Percentiles rank a stretch among this genome's conserved stretches.
Conservation (phyloP, 2,329 filamentous ascomycete genomes). For the Meredithiella fracta region DNA sequence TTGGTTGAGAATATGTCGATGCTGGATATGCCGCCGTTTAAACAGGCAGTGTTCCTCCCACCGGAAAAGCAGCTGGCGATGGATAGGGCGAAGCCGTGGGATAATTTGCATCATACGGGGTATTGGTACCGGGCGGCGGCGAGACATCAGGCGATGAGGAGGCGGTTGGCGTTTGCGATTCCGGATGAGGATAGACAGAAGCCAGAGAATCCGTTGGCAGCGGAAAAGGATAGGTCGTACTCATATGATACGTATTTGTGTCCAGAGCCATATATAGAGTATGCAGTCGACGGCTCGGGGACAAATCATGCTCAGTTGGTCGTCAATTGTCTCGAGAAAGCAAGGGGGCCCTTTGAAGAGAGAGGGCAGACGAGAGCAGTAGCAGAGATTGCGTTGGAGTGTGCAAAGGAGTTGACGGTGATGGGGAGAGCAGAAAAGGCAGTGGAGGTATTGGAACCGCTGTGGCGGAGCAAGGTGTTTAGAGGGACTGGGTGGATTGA, state of each 20-base stretch:
- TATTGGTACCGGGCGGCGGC: conserved; percentile 50
- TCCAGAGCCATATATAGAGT: conserved; percentile 44
- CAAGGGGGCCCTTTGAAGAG: conserved; percentile 36
- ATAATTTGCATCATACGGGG: conserved; percentile 46
- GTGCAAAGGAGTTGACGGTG: conserved; percentile 37
- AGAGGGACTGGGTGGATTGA: conserved; percentile 43
- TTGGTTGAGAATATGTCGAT: conserved; percentile 39
- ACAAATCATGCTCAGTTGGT: conserved; percentile 41
- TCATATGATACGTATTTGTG: conserved; percentile 52
- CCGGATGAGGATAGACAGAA: conserved; percentile 41
- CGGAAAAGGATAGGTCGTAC: conserved; percentile 32
- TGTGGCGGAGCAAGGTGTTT: conserved; percentile 42
- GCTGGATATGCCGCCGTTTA: conserved; percentile 30
- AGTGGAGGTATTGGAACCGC: conserved; percentile 35
- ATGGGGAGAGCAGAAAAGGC: conserved; percentile 36
- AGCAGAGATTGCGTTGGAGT: conserved; percentile 41
- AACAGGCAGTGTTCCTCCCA: conserved; percentile 31
- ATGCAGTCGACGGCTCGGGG: conserved; percentile 32
- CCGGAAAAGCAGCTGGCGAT: conserved; percentile 42
- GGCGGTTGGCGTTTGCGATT: conserved; percentile 37
- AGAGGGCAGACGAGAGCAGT: conserved; percentile 36
- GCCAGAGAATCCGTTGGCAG: conserved; percentile 31
- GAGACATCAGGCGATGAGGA: conserved; percentile 37
- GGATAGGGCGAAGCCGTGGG: conserved; percentile 45
- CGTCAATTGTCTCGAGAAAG: conserved; percentile 33